Conservation (phyloP, 1,139 yeast species). For the Candida buenavistaensis region DNA sequence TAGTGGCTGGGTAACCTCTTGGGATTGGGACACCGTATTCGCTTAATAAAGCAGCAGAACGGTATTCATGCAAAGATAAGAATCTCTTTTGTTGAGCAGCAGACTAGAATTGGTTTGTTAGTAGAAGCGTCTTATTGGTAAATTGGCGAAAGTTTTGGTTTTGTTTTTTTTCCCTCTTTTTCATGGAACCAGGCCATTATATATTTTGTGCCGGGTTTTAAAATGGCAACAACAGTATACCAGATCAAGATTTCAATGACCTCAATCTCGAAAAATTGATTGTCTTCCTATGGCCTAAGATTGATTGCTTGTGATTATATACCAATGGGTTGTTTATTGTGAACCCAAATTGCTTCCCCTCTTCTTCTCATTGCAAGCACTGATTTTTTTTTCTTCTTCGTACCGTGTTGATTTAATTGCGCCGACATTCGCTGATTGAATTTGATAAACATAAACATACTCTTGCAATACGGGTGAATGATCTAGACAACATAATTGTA, state of each 20-base stretch:
- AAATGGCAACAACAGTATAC: no score
- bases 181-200: no score
- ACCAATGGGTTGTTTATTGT: no score
- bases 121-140: slow-evolving; percentile 2
- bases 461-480: slow-evolving; percentile 45
- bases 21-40: slow-evolving; percentile 90
- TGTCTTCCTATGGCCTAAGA: no score
- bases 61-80: slow-evolving; percentile 91
- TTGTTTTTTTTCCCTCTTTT: background rate
- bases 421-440: background rate
- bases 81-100: slow-evolving; percentile 52
- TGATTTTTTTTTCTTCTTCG: background rate
- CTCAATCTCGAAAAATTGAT: no score
- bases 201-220: no score
- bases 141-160: background rate
- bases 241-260: no score
- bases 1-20: slow-evolving; percentile 84
- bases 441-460: slow-evolving; percentile 27
- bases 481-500: slow-evolving; percentile 39
- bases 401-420: background rate
- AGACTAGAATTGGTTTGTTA: slow-evolving; percentile 16
- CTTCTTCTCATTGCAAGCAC: no score
- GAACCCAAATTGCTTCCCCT: no score
- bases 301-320: no score
- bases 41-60: slow-evolving; percentile 87